Evolutionary conservation across 352 stramenopile genomes (phyloP).

Genomic region (Pythium aristosporum): DNA sequence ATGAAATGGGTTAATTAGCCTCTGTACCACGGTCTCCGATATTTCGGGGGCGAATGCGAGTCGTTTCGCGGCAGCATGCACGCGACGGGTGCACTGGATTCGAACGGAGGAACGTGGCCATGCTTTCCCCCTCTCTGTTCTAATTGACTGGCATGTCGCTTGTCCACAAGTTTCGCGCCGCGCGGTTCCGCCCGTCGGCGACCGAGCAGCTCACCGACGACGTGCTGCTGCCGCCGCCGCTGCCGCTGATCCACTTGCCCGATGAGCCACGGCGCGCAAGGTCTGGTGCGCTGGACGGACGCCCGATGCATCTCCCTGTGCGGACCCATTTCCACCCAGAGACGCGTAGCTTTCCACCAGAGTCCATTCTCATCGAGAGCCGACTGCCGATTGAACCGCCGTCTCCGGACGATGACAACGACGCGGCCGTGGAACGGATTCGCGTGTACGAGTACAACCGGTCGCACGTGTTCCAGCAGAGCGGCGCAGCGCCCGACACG

Average conservation of each 20-base stretch:
- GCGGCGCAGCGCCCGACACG: conserved; percentile 42
- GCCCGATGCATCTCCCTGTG: conserved; percentile 47
- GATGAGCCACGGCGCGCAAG: conserved; percentile 42
- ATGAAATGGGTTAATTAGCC: not conserved
- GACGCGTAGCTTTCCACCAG: conserved; percentile 25
- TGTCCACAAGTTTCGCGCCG: conserved; percentile 19
- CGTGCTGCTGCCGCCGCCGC: conserved; percentile 50
- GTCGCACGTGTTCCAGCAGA: conserved; percentile 35
- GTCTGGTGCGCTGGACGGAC: conserved; percentile 39
- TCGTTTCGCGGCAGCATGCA: not conserved
- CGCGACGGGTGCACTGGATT: too few species aligned
- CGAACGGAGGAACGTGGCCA: not conserved
- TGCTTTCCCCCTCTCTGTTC: not conserved
- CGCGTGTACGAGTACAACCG: conserved; percentile 80
- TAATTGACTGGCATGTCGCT: conserved; percentile 10
- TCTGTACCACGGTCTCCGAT: not conserved
- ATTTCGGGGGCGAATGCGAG: not conserved
- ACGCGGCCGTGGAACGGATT: conserved; percentile 24
- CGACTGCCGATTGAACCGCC: conserved; percentile 36
- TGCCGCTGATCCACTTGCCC: conserved; percentile 59
- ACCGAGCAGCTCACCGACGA: conserved; percentile 6
- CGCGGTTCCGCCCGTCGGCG: conserved; percentile 17
- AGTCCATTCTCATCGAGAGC: conserved; percentile 52
- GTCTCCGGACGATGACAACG: conserved; percentile 27
- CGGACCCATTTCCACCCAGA: conserved; percentile 35